Base-by-base conservation (phyloP, 257 asterid genomes). In the Leptodermis oblonga region DNA sequence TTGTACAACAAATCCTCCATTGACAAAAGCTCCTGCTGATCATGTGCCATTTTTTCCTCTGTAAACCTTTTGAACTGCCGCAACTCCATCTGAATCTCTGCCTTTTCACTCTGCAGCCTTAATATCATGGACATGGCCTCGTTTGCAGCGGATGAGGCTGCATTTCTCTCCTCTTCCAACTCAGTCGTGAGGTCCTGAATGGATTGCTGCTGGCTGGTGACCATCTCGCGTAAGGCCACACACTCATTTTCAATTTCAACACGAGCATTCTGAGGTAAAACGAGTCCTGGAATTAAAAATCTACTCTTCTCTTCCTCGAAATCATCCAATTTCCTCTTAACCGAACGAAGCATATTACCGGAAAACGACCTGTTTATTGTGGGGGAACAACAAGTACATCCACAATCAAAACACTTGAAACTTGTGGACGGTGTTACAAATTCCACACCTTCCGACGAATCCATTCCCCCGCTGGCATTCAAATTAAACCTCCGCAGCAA, bases 111-210 rank as follows among this genome's bases (percentile, higher is more conserved):
- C 84, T 93, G 99, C 85, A 93, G 74, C 85, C 96, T 85, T 80
- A 90, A 83, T 69, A 90, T 93, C 99, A 93, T 93, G 5, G 99
- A 93, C 95, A 93, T 86, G 1, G 99, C 96, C 82, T 93, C 99
- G 43, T 82, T 90, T 68, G 99, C 97, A 78, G 99, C 97, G 12
- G 97, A 88, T 5, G 96, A 83, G 11, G 97, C 78, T 1, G 97
- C 99, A 54, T 85, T 91, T 83, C 99, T 89, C 85, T 93, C 99
- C 82, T 90, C 97, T 70, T 93, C 99, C 86, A 93, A 76, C 82
- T 93, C 99, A 22, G 76, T 56, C 41, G 85, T 73, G 58, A 93
- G 90, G 55, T 84, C 92, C 73, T 85, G 87, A 80, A 93, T 86
- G 20, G 80, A 80, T 71, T 79, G 74, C 79, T 90, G 99, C 83